Base-by-base conservation (phyloP, 768 basidiomycete genomes). In the Kwoniella bestiolae region DNA sequence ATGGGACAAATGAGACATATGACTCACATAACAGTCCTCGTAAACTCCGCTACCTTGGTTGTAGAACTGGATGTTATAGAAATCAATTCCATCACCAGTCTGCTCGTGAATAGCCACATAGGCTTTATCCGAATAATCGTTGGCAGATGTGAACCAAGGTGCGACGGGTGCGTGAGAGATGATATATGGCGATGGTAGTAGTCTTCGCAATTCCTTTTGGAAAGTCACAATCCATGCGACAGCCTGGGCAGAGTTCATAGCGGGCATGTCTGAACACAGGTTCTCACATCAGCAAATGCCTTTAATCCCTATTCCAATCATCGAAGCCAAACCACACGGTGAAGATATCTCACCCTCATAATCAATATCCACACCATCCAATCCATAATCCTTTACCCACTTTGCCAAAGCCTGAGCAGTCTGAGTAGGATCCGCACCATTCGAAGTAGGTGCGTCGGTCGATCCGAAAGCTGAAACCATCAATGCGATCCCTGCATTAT, bases 341-440 rank as follows among this genome's bases (percentile, higher is more conserved):
- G n/a, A n/a, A n/a, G n/a, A n/a, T n/a, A n/a, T n/a, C 66, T 56
- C 51, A 67, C 66, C 74, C 65, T 80, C 89, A 71, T 90, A 90
- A 77, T 90, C 89, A 35, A 91, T 87, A 74, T 90, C 89, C 26
- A 89, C 85, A 52, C 89, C 89, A 70, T 90, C 89, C 18, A 90
- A 80, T 52, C 82, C 79, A 63, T 84, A 88, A 41, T 86, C 69
- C 63, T 85, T 86, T 8, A 90, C 89, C 83, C 84, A 91, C 12
- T 84, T 84, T 0, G 89, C 88, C 77, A 90, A 84, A 1, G 84
- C 85, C 66, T 87, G 86, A 1, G 90, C 90, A 16, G 86, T 86
- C 6, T 82, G 80, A 6, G 86, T 80, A 21, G 89, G 87, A 76
- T 90, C 87, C n/a, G 85, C 86, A 49, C 85, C 84, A 11, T 71